A percentile compares a stretch with the other conserved stretches of the same genome.
These are phyloP conservation scores for Beauveria bassiana DNA, from an alignment of 2,329 filamentous ascomycete genomes.

Conservation along the genomic window DNA sequence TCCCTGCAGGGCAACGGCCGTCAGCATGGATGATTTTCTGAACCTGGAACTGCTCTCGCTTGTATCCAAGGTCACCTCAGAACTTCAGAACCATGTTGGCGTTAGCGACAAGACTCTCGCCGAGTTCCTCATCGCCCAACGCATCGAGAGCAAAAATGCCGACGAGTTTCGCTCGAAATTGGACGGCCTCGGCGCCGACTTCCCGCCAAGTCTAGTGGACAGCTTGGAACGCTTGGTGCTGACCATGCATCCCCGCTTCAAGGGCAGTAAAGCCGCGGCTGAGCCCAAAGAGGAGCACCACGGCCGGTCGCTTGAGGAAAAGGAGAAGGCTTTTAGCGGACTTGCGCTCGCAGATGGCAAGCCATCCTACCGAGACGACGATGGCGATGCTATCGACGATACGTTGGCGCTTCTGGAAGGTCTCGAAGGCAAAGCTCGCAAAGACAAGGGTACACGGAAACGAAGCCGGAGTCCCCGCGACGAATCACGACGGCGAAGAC, in stretches of 20 bases:
- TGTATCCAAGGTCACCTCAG: slow-evolving; percentile 88
- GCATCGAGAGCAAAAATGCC: slow-evolving; percentile 63
- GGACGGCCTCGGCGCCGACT: slow-evolving; percentile 68
- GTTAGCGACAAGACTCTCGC: slow-evolving; percentile 90
- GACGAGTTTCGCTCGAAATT: slow-evolving; percentile 70
- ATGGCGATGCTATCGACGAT: slow-evolving; percentile 72
- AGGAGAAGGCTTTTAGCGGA: slow-evolving; percentile 83
- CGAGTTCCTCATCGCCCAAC: slow-evolving; percentile 91
- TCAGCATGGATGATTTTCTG: slow-evolving; percentile 77
- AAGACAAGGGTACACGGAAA: slow-evolving; percentile 42
- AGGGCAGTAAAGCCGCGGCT: slow-evolving; percentile 40
- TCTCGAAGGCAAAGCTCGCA: slow-evolving; percentile 59
- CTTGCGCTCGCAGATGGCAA: slow-evolving; percentile 78
- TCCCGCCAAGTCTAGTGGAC: slow-evolving; percentile 79
- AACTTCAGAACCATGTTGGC: slow-evolving; percentile 89
- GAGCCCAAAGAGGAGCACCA: slow-evolving; percentile 31
- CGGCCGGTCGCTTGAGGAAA: slow-evolving; percentile 53
- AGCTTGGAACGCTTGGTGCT: slow-evolving; percentile 84
- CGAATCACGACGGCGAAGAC: slow-evolving; percentile 34
- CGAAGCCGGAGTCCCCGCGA: slow-evolving; percentile 53
- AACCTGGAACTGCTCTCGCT: slow-evolving; percentile 89
- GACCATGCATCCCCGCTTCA: slow-evolving; percentile 88
- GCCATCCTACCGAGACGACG: slow-evolving; percentile 23
- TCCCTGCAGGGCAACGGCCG: slow-evolving; percentile 4
- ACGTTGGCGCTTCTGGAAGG: slow-evolving; percentile 88